phyloP scores from a whole-genome alignment of 768 basidiomycete species.

The Rubroboletus satanas region DNA sequence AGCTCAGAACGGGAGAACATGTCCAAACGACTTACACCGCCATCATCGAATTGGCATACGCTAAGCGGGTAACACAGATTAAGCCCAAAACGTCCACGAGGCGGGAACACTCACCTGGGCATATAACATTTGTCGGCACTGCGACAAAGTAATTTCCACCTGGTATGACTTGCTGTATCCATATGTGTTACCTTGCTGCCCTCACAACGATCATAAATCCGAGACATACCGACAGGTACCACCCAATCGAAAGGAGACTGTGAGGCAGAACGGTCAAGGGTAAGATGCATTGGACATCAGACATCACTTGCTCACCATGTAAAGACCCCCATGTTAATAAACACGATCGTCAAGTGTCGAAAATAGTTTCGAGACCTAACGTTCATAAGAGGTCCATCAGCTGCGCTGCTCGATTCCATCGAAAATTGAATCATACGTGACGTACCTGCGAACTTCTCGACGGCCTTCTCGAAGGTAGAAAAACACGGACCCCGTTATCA shows the following conservation, averaged over 20 bases:
- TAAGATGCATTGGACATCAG: background rate
- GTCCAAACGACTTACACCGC: conserved; percentile 4
- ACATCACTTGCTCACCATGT: conserved; percentile 6
- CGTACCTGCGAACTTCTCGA: conserved; percentile 8
- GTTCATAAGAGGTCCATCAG: background rate
- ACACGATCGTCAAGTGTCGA: conserved; percentile 11
- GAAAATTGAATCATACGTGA: too few species aligned
- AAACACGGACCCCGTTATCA: conserved; percentile 20
- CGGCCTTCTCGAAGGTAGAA: conserved; percentile 20
- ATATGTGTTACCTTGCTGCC: background rate
- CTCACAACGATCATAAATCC: too few species aligned
- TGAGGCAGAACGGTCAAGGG: background rate
- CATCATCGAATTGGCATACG: conserved; percentile 14
- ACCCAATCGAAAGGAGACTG: conserved; percentile 7
- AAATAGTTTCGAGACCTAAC: conserved; percentile 7
- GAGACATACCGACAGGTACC: conserved; percentile 8
- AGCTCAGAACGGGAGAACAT: background rate
- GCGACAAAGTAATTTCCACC: background rate
- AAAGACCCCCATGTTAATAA: conserved; percentile 14
- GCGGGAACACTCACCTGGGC: background rate
- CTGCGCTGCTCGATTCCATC: background rate
- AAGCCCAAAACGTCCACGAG: background rate
- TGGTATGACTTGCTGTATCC: background rate
- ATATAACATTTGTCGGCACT: background rate
- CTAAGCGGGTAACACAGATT: background rate